Evolutionary conservation across 2,329 filamentous ascomycete genomes (phyloP), one percentile per base, ranked within the genome.

Genomic region (Aureobasidium sp.): DNA sequence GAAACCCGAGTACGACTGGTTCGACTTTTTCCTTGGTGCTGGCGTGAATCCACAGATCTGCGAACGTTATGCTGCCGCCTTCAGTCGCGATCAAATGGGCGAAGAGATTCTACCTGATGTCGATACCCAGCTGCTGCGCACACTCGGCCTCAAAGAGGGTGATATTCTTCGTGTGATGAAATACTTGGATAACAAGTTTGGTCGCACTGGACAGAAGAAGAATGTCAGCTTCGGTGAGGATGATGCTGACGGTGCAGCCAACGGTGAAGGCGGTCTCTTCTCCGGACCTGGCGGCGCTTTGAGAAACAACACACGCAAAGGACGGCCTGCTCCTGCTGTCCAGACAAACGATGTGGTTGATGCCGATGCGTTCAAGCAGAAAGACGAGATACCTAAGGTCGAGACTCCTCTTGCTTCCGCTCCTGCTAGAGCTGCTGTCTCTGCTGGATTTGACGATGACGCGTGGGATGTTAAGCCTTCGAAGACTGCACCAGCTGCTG

Each of bases 91-190:
- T 71, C 94, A 92, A 27, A 97, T 99, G 91, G 92, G 96, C 67
- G 92, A 97, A 74, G 92, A 90, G 65, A 87, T 96, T 42, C 77
- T 97, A 63, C 89, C 91, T 3, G 94, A 97, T 69, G 93, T 99
- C 56, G 90, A 92, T 62, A 85, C 90, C 5, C 85, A 84, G 64
- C 85, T 93, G 20, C 79, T 99, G 52, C 87, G 94, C 44, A 96
- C 89, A 15, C 79, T 99, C 46, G 94, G 94, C n/a, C 76, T 99
- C 53, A 92, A 95, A 64, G 94, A 97, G 75, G 94, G 94, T 29
- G 94, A 99, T 73, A 96, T 97, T 63, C 85, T 99, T 70, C 92
- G 96, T 66, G 90, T 99, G 7, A 97, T 94, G 86, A 92, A 93
- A 66, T 84, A 84, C 68, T 76, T 99, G 62, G 93, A 99, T 73